These are phyloP conservation scores for Hypoxylon trugodes DNA, from an alignment of 495 filamentous ascomycete species.

Conservation along the genomic window DNA sequence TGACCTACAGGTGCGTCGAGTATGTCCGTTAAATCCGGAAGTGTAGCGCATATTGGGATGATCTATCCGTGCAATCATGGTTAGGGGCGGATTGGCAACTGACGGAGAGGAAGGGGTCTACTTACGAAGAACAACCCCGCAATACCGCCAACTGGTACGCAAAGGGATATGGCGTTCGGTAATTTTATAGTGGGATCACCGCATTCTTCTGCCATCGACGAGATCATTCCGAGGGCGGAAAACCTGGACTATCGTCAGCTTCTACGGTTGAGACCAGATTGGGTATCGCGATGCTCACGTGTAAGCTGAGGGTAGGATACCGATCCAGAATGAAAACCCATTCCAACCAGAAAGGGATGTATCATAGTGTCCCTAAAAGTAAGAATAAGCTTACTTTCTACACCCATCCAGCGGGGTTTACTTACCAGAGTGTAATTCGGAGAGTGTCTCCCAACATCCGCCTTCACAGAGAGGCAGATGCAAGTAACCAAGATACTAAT, in stretches of 20 bases:
- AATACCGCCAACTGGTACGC: constrained; percentile 65
- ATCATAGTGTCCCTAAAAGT: constrained; percentile 63
- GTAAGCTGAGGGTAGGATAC: constrained; percentile 62
- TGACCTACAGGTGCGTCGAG: constrained; percentile 59
- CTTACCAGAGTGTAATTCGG: constrained; percentile 46
- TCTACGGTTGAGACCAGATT: not conserved
- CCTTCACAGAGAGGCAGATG: constrained; percentile 62
- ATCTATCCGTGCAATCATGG: constrained; percentile 15
- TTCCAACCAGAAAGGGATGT: constrained; percentile 62
- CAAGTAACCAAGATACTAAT: constrained; percentile 42
- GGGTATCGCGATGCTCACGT: constrained; percentile 41
- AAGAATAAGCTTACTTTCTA: constrained; percentile 49
- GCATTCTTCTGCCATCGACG: constrained; percentile 64
- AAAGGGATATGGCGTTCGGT: constrained; percentile 66
- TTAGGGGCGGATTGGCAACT: not conserved
- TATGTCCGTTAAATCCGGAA: constrained; percentile 57
- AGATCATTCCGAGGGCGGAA: constrained; percentile 69
- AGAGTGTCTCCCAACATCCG: constrained; percentile 60
- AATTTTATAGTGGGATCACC: constrained; percentile 64
- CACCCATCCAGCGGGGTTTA: constrained; percentile 53
- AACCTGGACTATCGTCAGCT: constrained; percentile 40
- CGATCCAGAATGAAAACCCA: constrained; percentile 62
- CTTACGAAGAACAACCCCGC: constrained; percentile 68
- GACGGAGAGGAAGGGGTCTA: constrained; percentile 48
- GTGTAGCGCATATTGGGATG: constrained; percentile 46